Base-by-base conservation (phyloP, 1,284 basidiomycete species). In the Microbotryum silenes-acaulis region DNA sequence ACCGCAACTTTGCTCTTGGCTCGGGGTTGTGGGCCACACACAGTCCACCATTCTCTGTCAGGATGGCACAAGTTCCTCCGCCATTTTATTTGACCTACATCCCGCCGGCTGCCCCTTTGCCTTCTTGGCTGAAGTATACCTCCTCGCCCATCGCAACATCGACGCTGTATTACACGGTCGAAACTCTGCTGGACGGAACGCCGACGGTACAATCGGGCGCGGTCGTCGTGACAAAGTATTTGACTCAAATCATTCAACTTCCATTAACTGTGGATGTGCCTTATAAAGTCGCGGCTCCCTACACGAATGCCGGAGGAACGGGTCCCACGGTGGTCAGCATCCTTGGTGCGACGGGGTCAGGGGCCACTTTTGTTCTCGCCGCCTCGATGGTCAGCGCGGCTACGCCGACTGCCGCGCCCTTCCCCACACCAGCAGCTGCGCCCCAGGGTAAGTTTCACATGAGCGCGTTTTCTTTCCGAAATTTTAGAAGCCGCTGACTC, bases 301-400 rank as follows among this genome's bases (percentile, higher is more conserved):
- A 66, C 49, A 68, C 66, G 9, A 63, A 55, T 2, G 61, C 55
- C 1, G 66, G 66, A 21, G 66, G 66, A 3, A 27, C 46, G 0
- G 61, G 48, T 8, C 61, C 60, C 18, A 63, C 62, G 0, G 52
- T 63, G 1, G 57, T 61, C 14, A 47, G 59, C 1, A 49, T 60
- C 3, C 18, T 53, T 6, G 66, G 66, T 4, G 64, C 29, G 5
- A 66, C 66, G 18, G 23, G 58, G 9, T 42, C 37, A 42, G 37
- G 37, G 37, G 37, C 37, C 37, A 42, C 37, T 42, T 42, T 42
- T 16, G 16, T 42, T 42, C 37, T 42, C 37, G 37, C 12, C 9
- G 37, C 37, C 14, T 42, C 37, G 37, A 18, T 42, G 37, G 16
- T 42, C 37, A 42, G 37, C 12, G 16, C 37, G 16, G 4, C 37